Evolutionary conservation across 225 moss, liverwort and hornwort genomes (phyloP).

Genomic region (Straminergon stramineum): DNA sequence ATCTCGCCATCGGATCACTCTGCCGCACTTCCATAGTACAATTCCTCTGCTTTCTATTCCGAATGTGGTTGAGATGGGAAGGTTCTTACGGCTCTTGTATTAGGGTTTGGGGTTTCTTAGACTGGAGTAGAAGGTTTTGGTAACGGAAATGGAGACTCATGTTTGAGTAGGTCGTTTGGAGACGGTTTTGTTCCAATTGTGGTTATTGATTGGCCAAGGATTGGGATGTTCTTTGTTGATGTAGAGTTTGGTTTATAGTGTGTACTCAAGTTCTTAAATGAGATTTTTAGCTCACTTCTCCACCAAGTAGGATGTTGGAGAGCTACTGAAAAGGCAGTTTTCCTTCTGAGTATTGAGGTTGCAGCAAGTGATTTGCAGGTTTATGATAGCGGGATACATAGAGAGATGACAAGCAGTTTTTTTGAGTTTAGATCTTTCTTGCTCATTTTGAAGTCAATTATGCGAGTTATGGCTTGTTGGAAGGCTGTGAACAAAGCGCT

Average conservation of each 20-base stretch:
- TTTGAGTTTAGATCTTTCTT: neutral
- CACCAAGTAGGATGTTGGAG: no score
- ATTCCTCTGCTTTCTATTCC: neutral
- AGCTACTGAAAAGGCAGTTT: neutral
- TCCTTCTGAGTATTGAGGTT: neutral
- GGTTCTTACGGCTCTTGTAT: neutral
- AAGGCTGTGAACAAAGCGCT: neutral
- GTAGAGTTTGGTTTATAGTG: neutral
- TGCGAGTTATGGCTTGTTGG: neutral
- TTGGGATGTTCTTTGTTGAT: neutral
- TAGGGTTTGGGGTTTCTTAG: neutral
- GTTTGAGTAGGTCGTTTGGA: neutral
- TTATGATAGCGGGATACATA: neutral
- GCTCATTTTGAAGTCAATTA: neutral
- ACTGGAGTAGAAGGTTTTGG: neutral
- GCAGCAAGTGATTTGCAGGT: neutral
- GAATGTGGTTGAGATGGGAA: neutral
- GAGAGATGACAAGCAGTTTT: neutral
- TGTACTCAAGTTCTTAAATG: neutral
- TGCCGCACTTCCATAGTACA: constrained; percentile 39
- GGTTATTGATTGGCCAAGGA: neutral
- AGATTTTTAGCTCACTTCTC: neutral
- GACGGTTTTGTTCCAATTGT: neutral
- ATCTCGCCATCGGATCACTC: constrained; percentile 47
- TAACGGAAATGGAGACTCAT: neutral